Conservation (phyloP, 208 protist species). For the Wallacemonas sp. region DNA sequence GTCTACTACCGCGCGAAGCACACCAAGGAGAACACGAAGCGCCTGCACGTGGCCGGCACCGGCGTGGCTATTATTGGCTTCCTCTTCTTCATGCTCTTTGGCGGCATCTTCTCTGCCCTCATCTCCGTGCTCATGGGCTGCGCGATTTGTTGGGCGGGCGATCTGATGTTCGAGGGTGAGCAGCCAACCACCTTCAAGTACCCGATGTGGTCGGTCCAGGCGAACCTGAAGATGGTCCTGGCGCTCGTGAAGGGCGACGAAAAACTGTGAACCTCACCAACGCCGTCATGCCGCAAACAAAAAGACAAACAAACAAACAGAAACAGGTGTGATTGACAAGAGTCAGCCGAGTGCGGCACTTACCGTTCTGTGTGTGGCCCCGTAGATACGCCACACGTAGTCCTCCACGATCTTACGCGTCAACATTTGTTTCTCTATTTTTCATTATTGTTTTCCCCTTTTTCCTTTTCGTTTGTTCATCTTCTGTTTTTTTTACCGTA, state of each 20-base stretch:
- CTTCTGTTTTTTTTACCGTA: constrained; percentile 5
- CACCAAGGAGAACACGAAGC: constrained; percentile 47
- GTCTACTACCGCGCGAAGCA: constrained; percentile 63
- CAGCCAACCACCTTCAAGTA: constrained; percentile 50
- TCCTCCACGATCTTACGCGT: too few relatives aligned
- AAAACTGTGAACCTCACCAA: constrained; percentile 2
- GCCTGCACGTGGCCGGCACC: constrained; percentile 46
- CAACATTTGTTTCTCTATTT: too few relatives aligned
- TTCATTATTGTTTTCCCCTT: neutral
- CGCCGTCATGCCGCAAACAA: too few relatives aligned
- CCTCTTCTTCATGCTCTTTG: constrained; percentile 16
- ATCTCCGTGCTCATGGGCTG: constrained; percentile 3
- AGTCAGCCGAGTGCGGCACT: too few relatives aligned
- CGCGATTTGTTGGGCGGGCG: constrained; percentile 35
- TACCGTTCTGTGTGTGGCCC: too few relatives aligned
- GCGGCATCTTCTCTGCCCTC: constrained; percentile 6
- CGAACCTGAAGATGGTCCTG: constrained; percentile 54
- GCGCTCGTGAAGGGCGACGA: constrained; percentile 29
- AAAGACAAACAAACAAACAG: neutral
- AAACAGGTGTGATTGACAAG: too few relatives aligned
- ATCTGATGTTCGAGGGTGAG: constrained; percentile 37
- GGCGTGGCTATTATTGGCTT: constrained; percentile 7
- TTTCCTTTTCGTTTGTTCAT: constrained; percentile 11
- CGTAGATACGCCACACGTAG: too few relatives aligned
- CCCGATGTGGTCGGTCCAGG: constrained; percentile 53